Evolutionary conservation across 345 rosid species (phyloP).

Genomic region (Populus ilicifolia): DNA sequence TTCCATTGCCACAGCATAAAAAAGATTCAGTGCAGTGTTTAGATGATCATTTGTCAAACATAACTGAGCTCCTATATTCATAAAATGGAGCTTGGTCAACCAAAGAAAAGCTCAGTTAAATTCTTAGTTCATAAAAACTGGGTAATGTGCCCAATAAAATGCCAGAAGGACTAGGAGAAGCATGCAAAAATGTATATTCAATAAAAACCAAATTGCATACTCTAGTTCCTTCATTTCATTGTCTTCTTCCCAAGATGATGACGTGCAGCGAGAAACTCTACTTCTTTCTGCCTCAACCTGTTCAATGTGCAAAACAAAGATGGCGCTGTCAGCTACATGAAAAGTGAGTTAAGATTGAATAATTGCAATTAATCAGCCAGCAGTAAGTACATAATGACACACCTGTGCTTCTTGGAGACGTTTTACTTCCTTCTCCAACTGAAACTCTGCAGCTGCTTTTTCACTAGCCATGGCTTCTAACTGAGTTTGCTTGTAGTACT

Average conservation of each 20-base stretch:
- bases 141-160: neutral
- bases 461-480: slow-evolving; percentile 96
- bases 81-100: too few relatives aligned
- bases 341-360: slow-evolving; percentile 8
- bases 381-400: slow-evolving; percentile 12
- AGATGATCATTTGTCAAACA: too few relatives aligned
- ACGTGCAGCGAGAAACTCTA: slow-evolving; percentile 69
- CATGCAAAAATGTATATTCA: neutral
- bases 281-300: slow-evolving; percentile 89
- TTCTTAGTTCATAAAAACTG: neutral
- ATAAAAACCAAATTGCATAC: slow-evolving; percentile 40
- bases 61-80: too few relatives aligned
- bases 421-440: slow-evolving; percentile 88
- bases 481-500: slow-evolving; percentile 99
- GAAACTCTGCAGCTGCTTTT: slow-evolving; percentile 98
- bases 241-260: slow-evolving; percentile 91
- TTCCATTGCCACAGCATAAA: too few relatives aligned
- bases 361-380: slow-evolving; percentile 9
- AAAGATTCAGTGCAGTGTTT: too few relatives aligned
- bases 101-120: neutral
- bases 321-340: neutral
- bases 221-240: slow-evolving; percentile 88
- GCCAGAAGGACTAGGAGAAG: slow-evolving; percentile 3
- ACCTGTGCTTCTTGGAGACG: slow-evolving; percentile 90
- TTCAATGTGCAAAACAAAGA: slow-evolving; percentile 13